Conservation (phyloP, 2,329 filamentous ascomycete species). For the Penicillium sp. region DNA sequence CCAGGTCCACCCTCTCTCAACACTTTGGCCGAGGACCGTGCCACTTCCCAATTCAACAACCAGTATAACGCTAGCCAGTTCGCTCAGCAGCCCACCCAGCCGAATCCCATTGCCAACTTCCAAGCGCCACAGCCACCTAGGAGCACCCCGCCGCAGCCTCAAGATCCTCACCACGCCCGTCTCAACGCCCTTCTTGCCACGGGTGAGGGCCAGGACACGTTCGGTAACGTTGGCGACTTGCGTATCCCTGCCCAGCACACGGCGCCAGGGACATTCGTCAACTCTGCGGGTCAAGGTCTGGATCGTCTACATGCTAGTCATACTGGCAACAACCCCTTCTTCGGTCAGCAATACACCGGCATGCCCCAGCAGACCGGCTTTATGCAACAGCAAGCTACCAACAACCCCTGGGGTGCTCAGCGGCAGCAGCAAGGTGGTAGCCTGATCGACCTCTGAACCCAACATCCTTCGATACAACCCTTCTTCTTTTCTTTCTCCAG, state of each 20-base stretch:
- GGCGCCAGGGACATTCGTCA: slow-evolving; percentile 92
- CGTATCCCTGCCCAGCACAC: slow-evolving; percentile 97
- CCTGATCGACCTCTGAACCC: slow-evolving; percentile 61
- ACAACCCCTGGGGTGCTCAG: slow-evolving; percentile 59
- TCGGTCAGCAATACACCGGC: slow-evolving; percentile 80
- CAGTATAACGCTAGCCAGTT: slow-evolving; percentile 18
- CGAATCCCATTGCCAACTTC: slow-evolving; percentile 41
- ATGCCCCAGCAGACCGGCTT: slow-evolving; percentile 50
- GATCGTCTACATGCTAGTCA: slow-evolving; percentile 67
- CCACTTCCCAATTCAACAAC: slow-evolving; percentile 64
- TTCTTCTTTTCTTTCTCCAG: neutral
- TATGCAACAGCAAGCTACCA: slow-evolving; percentile 51
- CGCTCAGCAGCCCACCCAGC: slow-evolving; percentile 45
- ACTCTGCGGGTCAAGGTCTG: slow-evolving; percentile 84
- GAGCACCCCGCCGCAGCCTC: slow-evolving; percentile 34
- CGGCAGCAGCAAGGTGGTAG: slow-evolving; percentile 56
- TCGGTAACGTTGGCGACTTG: slow-evolving; percentile 93
- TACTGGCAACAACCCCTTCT: slow-evolving; percentile 87
- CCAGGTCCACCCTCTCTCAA: slow-evolving; percentile 70
- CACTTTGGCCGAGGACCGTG: slow-evolving; percentile 81
- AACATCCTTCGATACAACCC: neutral
- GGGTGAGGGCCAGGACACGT: slow-evolving; percentile 94
- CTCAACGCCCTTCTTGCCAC: slow-evolving; percentile 84
- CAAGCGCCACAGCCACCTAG: slow-evolving; percentile 37
- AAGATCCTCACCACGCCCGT: slow-evolving; percentile 65